Evolutionary conservation across 2,329 filamentous ascomycete genomes (phyloP).

Genomic region (Neopestalotiopsis rosae): DNA sequence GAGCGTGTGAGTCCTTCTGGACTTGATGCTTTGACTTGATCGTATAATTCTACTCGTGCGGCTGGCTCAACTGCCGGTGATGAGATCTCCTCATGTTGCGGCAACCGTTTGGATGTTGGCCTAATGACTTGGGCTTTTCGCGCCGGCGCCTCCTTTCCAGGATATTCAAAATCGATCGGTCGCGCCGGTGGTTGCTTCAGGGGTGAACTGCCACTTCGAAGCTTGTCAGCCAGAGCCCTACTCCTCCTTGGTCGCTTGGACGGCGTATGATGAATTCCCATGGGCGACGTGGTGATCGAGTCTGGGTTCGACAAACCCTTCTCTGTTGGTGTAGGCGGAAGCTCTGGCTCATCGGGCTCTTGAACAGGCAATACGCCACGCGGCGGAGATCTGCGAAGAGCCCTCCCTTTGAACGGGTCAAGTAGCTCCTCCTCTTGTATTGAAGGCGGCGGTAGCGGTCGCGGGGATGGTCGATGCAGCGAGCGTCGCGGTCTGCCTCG

Average conservation of each 20-base stretch:
- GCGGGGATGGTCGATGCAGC: constrained; percentile 47
- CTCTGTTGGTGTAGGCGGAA: constrained; percentile 63
- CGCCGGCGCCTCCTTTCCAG: constrained; percentile 21
- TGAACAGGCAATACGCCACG: constrained; percentile 37
- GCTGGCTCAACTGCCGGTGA: neutral
- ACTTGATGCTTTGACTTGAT: neutral
- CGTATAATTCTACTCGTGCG: neutral
- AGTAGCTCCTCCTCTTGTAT: constrained; percentile 48
- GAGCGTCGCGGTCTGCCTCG: constrained; percentile 44
- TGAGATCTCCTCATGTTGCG: neutral
- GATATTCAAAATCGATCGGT: constrained; percentile 23
- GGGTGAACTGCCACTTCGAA: constrained; percentile 50
- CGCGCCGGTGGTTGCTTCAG: constrained; percentile 49
- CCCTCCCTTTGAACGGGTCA: constrained; percentile 46
- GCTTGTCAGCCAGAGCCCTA: constrained; percentile 41
- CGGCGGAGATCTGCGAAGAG: constrained; percentile 42
- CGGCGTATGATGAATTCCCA: constrained; percentile 65
- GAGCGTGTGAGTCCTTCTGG: constrained; percentile 2
- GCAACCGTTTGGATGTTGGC: constrained; percentile 16
- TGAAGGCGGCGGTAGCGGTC: constrained; percentile 53
- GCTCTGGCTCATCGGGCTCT: constrained; percentile 62
- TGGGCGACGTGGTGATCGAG: constrained; percentile 58
- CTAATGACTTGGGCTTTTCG: neutral
- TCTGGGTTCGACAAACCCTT: constrained; percentile 53
- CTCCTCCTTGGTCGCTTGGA: constrained; percentile 54